Percentiles rank a stretch among this genome's conserved stretches.
Evolutionary conservation across 2,329 filamentous ascomycete species (phyloP).

Genomic region (Aspergillus costaricaensis): DNA sequence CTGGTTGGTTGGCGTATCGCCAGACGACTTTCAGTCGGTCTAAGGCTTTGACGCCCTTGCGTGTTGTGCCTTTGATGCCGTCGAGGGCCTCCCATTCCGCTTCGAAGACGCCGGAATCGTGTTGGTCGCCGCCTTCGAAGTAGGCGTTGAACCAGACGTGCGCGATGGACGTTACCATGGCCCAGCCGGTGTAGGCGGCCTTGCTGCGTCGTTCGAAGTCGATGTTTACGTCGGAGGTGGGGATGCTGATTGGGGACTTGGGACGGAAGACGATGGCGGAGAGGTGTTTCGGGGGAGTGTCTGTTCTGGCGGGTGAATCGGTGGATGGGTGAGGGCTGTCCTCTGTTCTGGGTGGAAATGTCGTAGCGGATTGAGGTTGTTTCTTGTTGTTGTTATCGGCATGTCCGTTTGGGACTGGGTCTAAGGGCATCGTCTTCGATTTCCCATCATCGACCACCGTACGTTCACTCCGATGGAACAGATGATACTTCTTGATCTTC

Average conservation of each 20-base stretch:
- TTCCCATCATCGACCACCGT: slow-evolving; percentile 52
- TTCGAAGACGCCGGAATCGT: slow-evolving; percentile 70
- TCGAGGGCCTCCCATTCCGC: slow-evolving; percentile 81
- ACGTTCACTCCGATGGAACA: slow-evolving; percentile 71
- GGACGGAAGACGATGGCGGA: slow-evolving; percentile 80
- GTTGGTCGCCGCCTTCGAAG: slow-evolving; percentile 78
- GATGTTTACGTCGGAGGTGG: slow-evolving; percentile 85
- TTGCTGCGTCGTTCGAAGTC: slow-evolving; percentile 84
- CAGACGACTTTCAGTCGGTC: slow-evolving; percentile 86
- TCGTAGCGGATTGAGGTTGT: background rate
- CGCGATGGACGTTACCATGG: slow-evolving; percentile 88
- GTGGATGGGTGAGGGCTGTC: slow-evolving; percentile 13
- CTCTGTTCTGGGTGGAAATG: background rate
- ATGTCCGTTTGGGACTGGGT: background rate
- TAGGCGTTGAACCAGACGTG: slow-evolving; percentile 97
- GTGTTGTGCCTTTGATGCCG: slow-evolving; percentile 84
- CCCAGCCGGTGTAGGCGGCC: slow-evolving; percentile 72
- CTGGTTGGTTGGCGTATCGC: slow-evolving; percentile 52
- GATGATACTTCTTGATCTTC: slow-evolving; percentile 79
- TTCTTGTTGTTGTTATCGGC: background rate
- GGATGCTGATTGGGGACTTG: slow-evolving; percentile 65
- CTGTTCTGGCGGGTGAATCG: slow-evolving; percentile 12
- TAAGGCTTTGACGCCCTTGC: slow-evolving; percentile 78
- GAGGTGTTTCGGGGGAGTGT: slow-evolving; percentile 55
- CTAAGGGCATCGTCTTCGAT: slow-evolving; percentile 41